Evolutionary conservation across 805 yeast genomes (phyloP).

Genomic region (Candida xyloterini): DNA sequence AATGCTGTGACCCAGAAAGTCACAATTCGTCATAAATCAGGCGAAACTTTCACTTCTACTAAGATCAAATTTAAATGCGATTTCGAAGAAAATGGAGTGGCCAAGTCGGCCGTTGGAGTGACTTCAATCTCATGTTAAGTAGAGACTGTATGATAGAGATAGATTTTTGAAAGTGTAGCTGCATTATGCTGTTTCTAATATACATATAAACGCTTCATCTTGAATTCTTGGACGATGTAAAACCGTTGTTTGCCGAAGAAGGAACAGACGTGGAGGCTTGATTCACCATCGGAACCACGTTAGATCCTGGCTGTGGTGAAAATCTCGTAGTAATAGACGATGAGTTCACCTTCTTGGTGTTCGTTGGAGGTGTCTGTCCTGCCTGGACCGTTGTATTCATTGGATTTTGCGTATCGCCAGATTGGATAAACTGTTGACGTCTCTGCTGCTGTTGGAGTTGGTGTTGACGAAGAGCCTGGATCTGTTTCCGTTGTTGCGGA

Average conservation of each 20-base stretch:
- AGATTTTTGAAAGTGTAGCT: constrained; percentile 7
- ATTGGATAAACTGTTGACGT: constrained; percentile 19
- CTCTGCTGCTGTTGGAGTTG: constrained; percentile 26
- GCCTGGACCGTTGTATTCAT: constrained; percentile 16
- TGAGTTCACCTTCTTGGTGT: constrained; percentile 21
- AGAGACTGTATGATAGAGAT: constrained; percentile 6
- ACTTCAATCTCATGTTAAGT: constrained; percentile 23
- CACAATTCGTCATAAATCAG: constrained; percentile 20
- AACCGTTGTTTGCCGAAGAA: constrained; percentile 16
- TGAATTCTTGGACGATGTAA: constrained; percentile 9
- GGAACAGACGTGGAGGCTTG: constrained; percentile 13
- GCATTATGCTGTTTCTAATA: constrained; percentile 9
- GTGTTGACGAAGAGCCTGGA: constrained; percentile 40
- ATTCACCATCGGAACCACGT: constrained; percentile 15
- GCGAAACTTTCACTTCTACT: constrained; percentile 26
- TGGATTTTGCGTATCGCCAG: constrained; percentile 14
- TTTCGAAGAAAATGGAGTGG: constrained; percentile 47
- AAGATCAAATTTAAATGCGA: constrained; percentile 77
- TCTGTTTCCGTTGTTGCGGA: constrained; percentile 43
- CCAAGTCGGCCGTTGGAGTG: constrained; percentile 58
- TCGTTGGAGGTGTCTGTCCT: constrained; percentile 15
- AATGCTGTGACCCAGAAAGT: constrained; percentile 27
- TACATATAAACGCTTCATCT: constrained; percentile 5
- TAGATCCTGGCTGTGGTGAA: constrained; percentile 30
- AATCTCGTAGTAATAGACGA: constrained; percentile 29